A percentile compares a stretch with the other conserved stretches of the same genome.
phyloP scores from a whole-genome alignment of 2,329 filamentous ascomycete species.

The Trichoderma guizhouense region DNA sequence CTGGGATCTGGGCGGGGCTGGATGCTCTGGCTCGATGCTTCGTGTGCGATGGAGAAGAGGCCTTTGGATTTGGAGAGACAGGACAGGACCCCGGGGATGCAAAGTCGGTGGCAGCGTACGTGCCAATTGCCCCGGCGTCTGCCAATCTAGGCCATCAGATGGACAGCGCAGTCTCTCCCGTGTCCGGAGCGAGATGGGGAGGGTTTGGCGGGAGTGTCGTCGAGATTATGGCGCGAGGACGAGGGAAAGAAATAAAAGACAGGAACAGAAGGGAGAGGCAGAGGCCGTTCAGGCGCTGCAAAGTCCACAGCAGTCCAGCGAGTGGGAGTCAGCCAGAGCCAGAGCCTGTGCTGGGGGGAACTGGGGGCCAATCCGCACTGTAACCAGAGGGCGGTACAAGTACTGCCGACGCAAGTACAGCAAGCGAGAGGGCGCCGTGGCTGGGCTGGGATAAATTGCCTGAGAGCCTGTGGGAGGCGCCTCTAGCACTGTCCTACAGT shows the following conservation, averaged over 20 bases:
- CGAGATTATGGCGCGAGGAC: not conserved
- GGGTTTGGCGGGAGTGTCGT: conserved; percentile 2
- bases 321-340: not conserved
- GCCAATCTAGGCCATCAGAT: conserved; percentile 36
- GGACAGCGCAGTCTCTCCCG: conserved; percentile 24
- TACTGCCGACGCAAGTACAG: conserved; percentile 1
- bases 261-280: conserved; percentile 13
- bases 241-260: conserved; percentile 8
- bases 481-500: not conserved
- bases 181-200: conserved; percentile 12
- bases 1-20: conserved; percentile 8
- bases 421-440: conserved; percentile 7
- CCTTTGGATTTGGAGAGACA: conserved; percentile 16
- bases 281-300: conserved; percentile 10
- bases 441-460: not conserved
- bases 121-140: conserved; percentile 39
- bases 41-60: conserved; percentile 16
- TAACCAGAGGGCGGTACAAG: not conserved
- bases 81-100: conserved; percentile 26
- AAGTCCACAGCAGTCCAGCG: not conserved
- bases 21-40: not conserved
- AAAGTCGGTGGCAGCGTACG: conserved; percentile 36
- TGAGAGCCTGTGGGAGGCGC: not conserved
- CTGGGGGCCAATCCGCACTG: not conserved
- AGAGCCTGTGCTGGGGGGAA: not conserved